Evolutionary conservation across 2,329 filamentous ascomycete genomes (phyloP).

Genomic region (Aspergillus sp.): DNA sequence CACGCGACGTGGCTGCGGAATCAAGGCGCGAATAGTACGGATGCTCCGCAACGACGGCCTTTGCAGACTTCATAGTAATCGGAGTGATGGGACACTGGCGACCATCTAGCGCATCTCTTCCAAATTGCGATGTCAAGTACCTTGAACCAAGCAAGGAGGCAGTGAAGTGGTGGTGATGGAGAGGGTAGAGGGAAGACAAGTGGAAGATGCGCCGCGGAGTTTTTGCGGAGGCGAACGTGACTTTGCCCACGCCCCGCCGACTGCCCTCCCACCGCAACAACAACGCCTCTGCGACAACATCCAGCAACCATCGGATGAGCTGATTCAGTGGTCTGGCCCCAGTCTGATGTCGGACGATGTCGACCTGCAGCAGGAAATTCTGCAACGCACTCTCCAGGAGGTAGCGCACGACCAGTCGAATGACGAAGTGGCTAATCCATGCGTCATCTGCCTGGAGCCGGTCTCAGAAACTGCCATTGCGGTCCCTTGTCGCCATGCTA

Average conservation of each 20-base stretch:
- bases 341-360: conserved; percentile 38
- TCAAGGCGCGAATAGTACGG: conserved; percentile 17
- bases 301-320: too few species aligned
- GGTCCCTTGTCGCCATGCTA: conserved; percentile 72
- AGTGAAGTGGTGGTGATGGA: not conserved
- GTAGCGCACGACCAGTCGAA: conserved; percentile 35
- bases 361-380: conserved; percentile 41
- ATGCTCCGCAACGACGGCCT: conserved; percentile 32
- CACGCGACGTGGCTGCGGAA: conserved; percentile 23
- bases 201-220: conserved; percentile 5
- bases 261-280: not conserved
- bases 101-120: conserved; percentile 8
- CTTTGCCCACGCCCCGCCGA: conserved; percentile 5
- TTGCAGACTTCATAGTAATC: conserved; percentile 33
- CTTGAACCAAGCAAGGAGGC: not conserved
- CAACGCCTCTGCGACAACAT: not conserved
- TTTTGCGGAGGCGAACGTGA: conserved; percentile 20
- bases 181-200: not conserved
- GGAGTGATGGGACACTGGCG: not conserved
- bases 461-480: conserved; percentile 71
- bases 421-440: conserved; percentile 50
- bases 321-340: not conserved
- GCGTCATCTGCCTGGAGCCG: conserved; percentile 82
- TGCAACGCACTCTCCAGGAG: conserved; percentile 46
- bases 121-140: too few species aligned